Evolutionary conservation across 176 grass and related monocot species (phyloP).

Genomic region (Musa schizocarpa): DNA sequence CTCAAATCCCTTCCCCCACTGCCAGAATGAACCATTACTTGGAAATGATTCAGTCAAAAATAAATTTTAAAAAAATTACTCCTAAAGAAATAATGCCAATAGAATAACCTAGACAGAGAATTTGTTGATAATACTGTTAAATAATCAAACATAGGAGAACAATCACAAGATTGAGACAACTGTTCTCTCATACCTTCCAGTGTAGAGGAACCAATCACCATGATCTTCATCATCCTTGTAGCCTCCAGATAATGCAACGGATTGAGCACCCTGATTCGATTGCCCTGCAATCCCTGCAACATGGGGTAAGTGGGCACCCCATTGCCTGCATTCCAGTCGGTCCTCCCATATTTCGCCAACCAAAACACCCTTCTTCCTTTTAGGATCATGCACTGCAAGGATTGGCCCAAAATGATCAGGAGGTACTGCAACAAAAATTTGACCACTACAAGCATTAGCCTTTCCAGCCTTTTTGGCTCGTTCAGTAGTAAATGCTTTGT

Average conservation of each 20-base stretch:
- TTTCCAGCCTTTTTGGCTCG: conserved; percentile 74
- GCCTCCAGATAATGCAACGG: conserved; percentile 80
- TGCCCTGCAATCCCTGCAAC: conserved; percentile 93
- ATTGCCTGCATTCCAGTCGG: conserved; percentile 85
- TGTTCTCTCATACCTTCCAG: conserved; percentile 46
- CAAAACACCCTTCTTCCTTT: conserved; percentile 39
- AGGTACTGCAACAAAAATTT: conserved; percentile 88
- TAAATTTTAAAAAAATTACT: background rate
- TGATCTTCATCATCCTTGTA: conserved; percentile 91
- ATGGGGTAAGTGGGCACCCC: conserved; percentile 91
- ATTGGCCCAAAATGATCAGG: conserved; percentile 96
- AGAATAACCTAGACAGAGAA: no score
- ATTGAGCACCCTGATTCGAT: conserved; percentile 66
- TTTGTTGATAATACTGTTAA: no score
- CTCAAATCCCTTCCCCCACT: conserved; percentile 93
- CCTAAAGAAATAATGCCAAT: no score
- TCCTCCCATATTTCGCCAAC: conserved; percentile 82
- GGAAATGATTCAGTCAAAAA: background rate
- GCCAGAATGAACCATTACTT: background rate
- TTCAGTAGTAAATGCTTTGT: conserved; percentile 78
- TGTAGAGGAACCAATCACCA: conserved; percentile 95
- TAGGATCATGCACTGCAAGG: conserved; percentile 64
- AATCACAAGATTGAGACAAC: background rate
- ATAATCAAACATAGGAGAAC: no score
- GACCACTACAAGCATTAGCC: conserved; percentile 83